These are phyloP conservation scores for Actinomucor elegans DNA, from an alignment of 371 early-diverging fungal species.

Conservation along the genomic window DNA sequence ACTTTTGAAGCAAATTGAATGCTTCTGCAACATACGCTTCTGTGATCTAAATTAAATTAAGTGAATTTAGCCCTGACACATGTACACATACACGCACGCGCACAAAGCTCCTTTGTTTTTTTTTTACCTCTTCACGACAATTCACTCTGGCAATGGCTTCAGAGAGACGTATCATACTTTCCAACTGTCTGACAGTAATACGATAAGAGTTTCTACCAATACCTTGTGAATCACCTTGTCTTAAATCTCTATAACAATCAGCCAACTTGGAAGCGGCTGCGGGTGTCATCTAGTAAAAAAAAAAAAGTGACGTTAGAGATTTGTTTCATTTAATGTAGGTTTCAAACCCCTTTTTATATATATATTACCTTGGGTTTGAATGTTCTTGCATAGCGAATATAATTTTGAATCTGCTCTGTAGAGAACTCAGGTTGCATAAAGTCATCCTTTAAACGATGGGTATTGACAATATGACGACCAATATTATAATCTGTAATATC, in stretches of 20 bases:
- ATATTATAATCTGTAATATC: slow-evolving; percentile 90
- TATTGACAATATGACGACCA: slow-evolving; percentile 93
- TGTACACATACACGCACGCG: neutral
- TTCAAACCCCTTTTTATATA: neutral
- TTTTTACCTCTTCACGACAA: slow-evolving; percentile 68
- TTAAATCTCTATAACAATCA: slow-evolving; percentile 87
- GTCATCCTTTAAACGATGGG: slow-evolving; percentile 80
- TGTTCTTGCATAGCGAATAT: slow-evolving; percentile 89
- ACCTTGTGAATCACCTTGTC: slow-evolving; percentile 88
- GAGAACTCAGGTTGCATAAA: slow-evolving; percentile 72
- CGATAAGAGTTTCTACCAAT: slow-evolving; percentile 82
- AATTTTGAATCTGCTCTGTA: slow-evolving; percentile 81
- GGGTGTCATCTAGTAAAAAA: slow-evolving; percentile 65
- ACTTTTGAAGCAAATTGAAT: slow-evolving; percentile 83
- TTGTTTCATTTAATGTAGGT: neutral
- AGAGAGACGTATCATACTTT: slow-evolving; percentile 95
- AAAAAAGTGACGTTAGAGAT: slow-evolving; percentile 1
- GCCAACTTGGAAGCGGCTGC: slow-evolving; percentile 82
- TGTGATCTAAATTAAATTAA: slow-evolving; percentile 51
- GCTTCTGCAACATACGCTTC: slow-evolving; percentile 92
- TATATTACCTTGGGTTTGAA: slow-evolving; percentile 75
- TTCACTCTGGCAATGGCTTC: slow-evolving; percentile 97
- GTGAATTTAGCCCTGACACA: neutral
- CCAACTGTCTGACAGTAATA: slow-evolving; percentile 98
- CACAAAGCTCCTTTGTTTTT: neutral